Evolutionary conservation across 352 stramenopile genomes (phyloP).

Genomic region (Globisporangium lucens): DNA sequence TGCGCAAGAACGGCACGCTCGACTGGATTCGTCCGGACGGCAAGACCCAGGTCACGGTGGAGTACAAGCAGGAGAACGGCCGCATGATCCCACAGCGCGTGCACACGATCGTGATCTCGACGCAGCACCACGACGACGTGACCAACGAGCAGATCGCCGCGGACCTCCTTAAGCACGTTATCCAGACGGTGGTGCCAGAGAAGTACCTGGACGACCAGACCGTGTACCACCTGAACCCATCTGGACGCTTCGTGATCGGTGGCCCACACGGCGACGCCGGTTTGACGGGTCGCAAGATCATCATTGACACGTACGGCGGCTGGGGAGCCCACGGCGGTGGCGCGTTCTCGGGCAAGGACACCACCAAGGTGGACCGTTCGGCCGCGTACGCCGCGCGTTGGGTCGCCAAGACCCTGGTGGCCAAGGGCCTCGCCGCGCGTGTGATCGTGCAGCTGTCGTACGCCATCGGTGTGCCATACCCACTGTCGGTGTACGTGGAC

Average conservation of each 20-base stretch:
- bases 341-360: constrained; percentile 99
- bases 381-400: constrained; percentile 98
- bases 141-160: constrained; percentile 98
- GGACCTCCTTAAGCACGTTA: constrained; percentile 99
- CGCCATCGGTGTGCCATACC: constrained; percentile 97
- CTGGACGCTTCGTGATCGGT: constrained; percentile 98
- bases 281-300: constrained; percentile 99
- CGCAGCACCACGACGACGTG: constrained; percentile 98
- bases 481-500: constrained; percentile 97
- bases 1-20: constrained; percentile 98
- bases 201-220: constrained; percentile 99
- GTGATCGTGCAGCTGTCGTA: constrained; percentile 98
- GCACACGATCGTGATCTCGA: constrained; percentile 99
- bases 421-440: constrained; percentile 92
- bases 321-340: constrained; percentile 98
- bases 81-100: constrained; percentile 95
- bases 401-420: constrained; percentile 98
- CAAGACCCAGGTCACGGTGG: constrained; percentile 98
- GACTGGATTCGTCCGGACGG: constrained; percentile 99
- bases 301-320: constrained; percentile 99
- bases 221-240: constrained; percentile 99
- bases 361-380: constrained; percentile 98
- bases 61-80: constrained; percentile 97
- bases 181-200: constrained; percentile 97
- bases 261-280: constrained; percentile 98